These are phyloP conservation scores for Colletotrichum tanaceti DNA, from an alignment of 2,329 filamentous ascomycete species.

Conservation along the genomic window DNA sequence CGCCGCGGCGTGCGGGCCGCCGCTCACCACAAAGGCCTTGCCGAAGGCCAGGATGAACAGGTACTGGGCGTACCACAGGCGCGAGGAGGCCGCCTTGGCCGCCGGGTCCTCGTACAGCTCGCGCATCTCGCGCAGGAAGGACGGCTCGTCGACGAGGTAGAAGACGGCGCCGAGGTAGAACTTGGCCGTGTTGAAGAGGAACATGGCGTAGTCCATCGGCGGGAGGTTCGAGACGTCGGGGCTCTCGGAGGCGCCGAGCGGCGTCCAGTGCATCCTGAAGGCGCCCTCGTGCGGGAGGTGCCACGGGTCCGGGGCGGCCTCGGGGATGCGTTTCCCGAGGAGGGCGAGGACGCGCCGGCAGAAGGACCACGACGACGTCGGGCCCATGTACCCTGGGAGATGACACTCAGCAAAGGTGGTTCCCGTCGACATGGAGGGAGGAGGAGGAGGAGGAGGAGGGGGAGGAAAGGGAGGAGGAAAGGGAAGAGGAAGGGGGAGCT, in stretches of 20 bases:
- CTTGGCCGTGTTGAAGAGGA: slow-evolving; percentile 44
- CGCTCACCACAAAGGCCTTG: slow-evolving; percentile 47
- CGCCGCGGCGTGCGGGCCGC: slow-evolving; percentile 45
- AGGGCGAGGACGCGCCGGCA: slow-evolving; percentile 49
- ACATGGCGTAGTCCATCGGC: slow-evolving; percentile 43
- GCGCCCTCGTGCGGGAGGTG: slow-evolving; percentile 49
- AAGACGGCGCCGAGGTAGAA: slow-evolving; percentile 44
- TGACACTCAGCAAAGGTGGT: too few relatives aligned
- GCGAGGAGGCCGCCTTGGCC: slow-evolving; percentile 38
- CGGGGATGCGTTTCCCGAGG: slow-evolving; percentile 48
- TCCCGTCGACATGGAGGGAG: too few relatives aligned
- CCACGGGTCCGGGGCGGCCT: slow-evolving; percentile 49
- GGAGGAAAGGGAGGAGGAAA: too few relatives aligned
- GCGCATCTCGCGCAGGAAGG: slow-evolving; percentile 41
- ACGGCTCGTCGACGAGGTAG: slow-evolving; percentile 44
- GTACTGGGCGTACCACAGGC: slow-evolving; percentile 50
- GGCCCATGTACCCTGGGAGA: slow-evolving; percentile 49
- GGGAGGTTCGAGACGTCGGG: slow-evolving; percentile 46
- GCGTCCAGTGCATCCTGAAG: slow-evolving; percentile 46
- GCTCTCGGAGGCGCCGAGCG: slow-evolving; percentile 43
- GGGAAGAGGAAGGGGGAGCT: too few relatives aligned
- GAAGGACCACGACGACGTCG: slow-evolving; percentile 52
- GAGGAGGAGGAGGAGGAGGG: too few relatives aligned
- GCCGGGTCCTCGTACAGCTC: slow-evolving; percentile 44
- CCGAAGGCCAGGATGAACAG: slow-evolving; percentile 50